Conservation (phyloP, 768 basidiomycete species). For the Trametes punicea region DNA sequence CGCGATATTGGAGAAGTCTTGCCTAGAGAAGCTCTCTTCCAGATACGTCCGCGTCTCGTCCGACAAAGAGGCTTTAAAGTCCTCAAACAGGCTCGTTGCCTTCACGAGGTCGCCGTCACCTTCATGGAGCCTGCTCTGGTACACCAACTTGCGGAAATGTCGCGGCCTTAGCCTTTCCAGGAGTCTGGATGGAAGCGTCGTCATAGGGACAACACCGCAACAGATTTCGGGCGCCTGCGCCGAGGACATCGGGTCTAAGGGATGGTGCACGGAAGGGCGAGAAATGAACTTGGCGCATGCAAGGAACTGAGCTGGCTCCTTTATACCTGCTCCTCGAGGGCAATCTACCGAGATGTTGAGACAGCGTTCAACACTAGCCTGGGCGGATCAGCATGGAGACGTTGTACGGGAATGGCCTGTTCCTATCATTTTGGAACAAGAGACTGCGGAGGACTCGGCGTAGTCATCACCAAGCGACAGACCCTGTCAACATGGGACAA, state of each 20-base stretch:
- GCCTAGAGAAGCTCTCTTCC: background rate
- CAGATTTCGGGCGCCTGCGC: conserved; percentile 8
- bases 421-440: no score
- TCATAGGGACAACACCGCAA: background rate
- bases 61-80: background rate
- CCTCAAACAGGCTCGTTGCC: background rate
- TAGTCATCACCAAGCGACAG: no score
- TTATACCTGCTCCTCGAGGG: no score
- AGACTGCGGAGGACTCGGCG: no score
- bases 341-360: no score
- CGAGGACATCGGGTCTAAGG: background rate
- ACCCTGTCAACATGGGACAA: no score
- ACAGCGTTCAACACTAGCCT: no score
- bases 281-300: no score
- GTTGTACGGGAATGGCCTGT: no score
- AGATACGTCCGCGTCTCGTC: background rate
- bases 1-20: background rate
- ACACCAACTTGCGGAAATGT: background rate
- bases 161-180: conserved; percentile 1
- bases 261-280: no score
- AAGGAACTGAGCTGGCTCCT: no score
- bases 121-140: conserved; percentile 6
- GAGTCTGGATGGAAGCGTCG: background rate
- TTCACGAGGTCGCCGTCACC: background rate
- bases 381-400: no score